These are phyloP conservation scores for Pseudogymnoascus sp. DNA, from an alignment of 2,329 filamentous ascomycete species.

Conservation along the genomic window DNA sequence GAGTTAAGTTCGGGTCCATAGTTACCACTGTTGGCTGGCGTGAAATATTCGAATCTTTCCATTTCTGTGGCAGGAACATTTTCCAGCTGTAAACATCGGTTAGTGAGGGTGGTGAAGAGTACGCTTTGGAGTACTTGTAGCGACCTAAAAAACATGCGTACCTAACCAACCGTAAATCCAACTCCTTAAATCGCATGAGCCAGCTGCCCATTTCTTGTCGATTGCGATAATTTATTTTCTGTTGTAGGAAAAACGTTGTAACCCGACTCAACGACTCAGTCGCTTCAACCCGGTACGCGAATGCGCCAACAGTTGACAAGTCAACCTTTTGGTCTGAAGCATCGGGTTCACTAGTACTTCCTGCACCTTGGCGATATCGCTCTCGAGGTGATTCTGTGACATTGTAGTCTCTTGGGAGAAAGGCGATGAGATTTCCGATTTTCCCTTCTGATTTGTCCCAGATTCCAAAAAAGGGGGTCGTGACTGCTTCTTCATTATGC, in stretches of 20 bases:
- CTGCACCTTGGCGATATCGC: conserved; percentile 19
- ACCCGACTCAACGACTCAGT: conserved; percentile 39
- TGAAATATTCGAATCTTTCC: conserved; percentile 31
- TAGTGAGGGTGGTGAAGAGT: neutral
- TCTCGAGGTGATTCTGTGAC: conserved; percentile 13
- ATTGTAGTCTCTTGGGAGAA: conserved; percentile 27
- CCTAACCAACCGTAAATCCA: conserved; percentile 38
- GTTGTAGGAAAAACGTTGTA: conserved; percentile 38
- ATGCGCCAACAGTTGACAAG: conserved; percentile 24
- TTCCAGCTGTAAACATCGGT: conserved; percentile 32
- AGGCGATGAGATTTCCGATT: conserved; percentile 34
- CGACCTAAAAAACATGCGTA: conserved; percentile 17
- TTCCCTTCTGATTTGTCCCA: conserved; percentile 35
- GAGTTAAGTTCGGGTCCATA: conserved; percentile 31
- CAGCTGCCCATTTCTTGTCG: conserved; percentile 34
- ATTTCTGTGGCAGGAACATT: conserved; percentile 35
- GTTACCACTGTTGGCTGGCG: conserved; percentile 20
- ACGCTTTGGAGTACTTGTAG: neutral
- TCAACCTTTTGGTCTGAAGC: conserved; percentile 22
- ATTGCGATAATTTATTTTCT: conserved; percentile 33
- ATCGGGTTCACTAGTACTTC: conserved; percentile 12
- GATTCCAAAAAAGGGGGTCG: conserved; percentile 39
- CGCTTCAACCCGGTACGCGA: conserved; percentile 40
- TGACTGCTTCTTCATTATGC: conserved; percentile 33
- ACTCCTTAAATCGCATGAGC: conserved; percentile 40